Base-by-base conservation (phyloP, 805 yeast genomes). In the Ogataea kodamae region DNA sequence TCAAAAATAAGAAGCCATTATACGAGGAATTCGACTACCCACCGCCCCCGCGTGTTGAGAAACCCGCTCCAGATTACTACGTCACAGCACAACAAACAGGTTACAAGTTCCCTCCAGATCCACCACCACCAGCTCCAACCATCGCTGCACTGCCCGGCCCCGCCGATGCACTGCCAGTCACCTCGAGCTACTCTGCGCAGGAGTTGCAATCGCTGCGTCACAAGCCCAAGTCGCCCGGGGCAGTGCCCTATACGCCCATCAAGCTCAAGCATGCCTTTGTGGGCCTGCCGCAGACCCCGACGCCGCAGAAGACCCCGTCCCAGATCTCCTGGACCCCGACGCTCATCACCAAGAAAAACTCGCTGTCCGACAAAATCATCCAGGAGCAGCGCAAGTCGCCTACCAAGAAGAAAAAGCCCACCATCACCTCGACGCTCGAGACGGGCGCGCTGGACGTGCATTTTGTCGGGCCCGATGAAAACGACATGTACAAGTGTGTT, bases 361-460 rank as follows among this genome's bases (percentile, higher is more conserved):
- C 55, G 18, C 39, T 48, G 7, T 49, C 58, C 1, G 57, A 55
- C 23, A 46, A 54, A 30, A 49, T 59, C 25, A 46, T 57, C 9
- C 44, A 48, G 42, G 57, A 52, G 29, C 70, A 68, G 47, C 67
- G 64, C 28, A 56, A 63, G n/a, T 64, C 76, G 9, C 71, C 75
- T 7, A 60, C 65, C 21, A 56, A 70, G 38, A 63, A 69, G 52
- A 65, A 68, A 39, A 65, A 67, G 34, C 59, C 64, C 8, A 72
- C 75, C 30, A 72, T 72, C 52, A 68, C 75, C 11, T 78, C 92
- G 1, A 74, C 88, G 7, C 58, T 89, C 18, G 96, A 96, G 13
- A 87, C 92, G 3, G 97, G 97, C 3, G 82, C 86, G 29, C 74
- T 89, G 25, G 97, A 90, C 55, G 74, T 73, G 37, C 86, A 81